Conservation (phyloP, 805 yeast genomes). For the Kregervanrija pseudodelftensis region DNA sequence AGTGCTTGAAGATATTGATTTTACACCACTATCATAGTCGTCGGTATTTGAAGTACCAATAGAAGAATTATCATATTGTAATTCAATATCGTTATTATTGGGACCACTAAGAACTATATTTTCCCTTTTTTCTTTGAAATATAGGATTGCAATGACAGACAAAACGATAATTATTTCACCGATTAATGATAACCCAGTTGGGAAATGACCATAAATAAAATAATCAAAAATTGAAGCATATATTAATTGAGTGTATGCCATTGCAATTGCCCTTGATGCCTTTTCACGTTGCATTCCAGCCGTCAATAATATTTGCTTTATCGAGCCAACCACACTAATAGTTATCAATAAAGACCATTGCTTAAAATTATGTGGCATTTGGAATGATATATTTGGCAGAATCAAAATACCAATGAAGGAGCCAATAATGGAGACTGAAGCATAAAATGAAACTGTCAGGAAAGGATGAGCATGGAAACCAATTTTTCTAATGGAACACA, state of each 20-base stretch:
- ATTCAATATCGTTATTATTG: neutral
- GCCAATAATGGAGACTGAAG: conserved; percentile 50
- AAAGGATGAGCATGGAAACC: conserved; percentile 78
- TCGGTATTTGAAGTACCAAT: neutral
- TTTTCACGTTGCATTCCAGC: conserved; percentile 77
- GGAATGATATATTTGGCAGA: conserved; percentile 53
- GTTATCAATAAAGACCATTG: conserved; percentile 61
- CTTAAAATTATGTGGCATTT: conserved; percentile 48
- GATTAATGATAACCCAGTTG: conserved; percentile 56
- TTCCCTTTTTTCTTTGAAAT: conserved; percentile 30
- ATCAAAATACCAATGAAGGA: conserved; percentile 45
- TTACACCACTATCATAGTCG: conserved; percentile 1
- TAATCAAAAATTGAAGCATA: conserved; percentile 79
- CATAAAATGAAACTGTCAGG: conserved; percentile 69
- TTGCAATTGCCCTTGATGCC: conserved; percentile 70
- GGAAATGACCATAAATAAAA: conserved; percentile 63
- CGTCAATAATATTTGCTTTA: conserved; percentile 72
- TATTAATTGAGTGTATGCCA: conserved; percentile 69
- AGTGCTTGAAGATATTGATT: neutral
- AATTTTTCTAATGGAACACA: conserved; percentile 63
- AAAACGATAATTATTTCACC: conserved; percentile 67
- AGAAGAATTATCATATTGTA: neutral
- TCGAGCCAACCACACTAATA: conserved; percentile 73
- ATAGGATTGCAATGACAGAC: conserved; percentile 55
- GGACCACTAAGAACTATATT: neutral